Evolutionary conservation across 441 rosid species (phyloP).

Genomic region (Metrosideros polymorpha): DNA sequence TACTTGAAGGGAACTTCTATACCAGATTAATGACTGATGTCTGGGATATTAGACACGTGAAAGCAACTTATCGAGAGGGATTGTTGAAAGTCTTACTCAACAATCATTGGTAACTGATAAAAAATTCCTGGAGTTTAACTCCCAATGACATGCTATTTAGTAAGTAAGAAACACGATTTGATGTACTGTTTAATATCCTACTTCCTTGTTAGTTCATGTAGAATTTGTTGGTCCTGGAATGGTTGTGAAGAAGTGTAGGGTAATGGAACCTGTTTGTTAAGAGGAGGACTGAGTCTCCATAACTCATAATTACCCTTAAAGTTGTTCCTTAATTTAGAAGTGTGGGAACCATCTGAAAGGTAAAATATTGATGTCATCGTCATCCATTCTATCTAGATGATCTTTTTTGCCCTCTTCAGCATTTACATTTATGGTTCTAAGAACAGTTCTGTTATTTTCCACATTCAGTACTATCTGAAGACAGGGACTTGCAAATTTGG

Average conservation of each 20-base stretch:
- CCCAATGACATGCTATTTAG: background rate
- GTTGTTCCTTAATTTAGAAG: background rate
- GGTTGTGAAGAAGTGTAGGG: background rate
- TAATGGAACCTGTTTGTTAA: background rate
- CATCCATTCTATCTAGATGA: background rate
- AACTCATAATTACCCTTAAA: background rate
- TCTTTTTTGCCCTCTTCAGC: background rate
- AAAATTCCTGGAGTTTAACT: background rate
- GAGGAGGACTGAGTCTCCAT: background rate
- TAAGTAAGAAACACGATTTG: background rate
- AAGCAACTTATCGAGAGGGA: background rate
- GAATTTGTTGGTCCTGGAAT: background rate
- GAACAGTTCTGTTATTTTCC: conserved; percentile 3
- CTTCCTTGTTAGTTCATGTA: background rate
- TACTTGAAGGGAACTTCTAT: background rate
- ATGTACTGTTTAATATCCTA: background rate
- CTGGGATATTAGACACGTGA: background rate
- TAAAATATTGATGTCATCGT: background rate
- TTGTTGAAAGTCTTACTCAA: background rate
- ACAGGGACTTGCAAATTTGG: conserved; percentile 99
- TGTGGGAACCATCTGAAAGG: background rate
- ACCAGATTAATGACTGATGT: background rate
- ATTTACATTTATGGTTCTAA: background rate
- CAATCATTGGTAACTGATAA: background rate
- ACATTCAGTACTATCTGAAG: conserved; percentile 74